Conservation (phyloP, 306 rosid species). For the Betula pendula region DNA sequence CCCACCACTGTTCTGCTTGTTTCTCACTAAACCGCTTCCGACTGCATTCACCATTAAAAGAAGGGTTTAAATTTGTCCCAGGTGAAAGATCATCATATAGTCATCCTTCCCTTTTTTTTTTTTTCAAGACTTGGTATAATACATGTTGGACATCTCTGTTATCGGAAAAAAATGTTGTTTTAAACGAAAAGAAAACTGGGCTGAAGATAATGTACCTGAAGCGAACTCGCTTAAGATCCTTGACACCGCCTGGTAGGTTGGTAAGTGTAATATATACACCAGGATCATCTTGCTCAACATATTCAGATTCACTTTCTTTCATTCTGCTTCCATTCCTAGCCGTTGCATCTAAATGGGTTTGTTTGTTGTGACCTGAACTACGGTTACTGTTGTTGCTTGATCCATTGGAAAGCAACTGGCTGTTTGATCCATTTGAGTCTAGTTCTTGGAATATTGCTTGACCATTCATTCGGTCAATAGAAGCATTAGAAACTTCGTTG, state of each 20-base stretch:
- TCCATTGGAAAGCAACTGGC: constrained; percentile 69
- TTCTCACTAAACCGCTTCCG: constrained; percentile 96
- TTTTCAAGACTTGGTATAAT: no score
- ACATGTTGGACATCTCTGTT: no score
- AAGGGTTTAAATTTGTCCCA: constrained; percentile 9
- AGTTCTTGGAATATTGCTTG: constrained; percentile 61
- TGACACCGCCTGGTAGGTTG: constrained; percentile 83
- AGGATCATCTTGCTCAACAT: constrained; percentile 92
- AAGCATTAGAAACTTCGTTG: constrained; percentile 56
- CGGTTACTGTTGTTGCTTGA: constrained; percentile 57
- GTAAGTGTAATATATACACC: constrained; percentile 96
- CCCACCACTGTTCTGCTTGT: constrained; percentile 99
- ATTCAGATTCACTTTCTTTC: constrained; percentile 68
- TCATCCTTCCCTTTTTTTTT: no score
- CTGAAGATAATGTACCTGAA: constrained; percentile 63
- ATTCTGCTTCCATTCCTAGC: constrained; percentile 76
- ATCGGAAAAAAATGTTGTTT: background rate
- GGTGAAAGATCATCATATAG: background rate
- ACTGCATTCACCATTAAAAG: constrained; percentile 49
- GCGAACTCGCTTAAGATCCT: constrained; percentile 94
- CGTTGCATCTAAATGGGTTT: constrained; percentile 59
- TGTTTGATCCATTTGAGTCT: constrained; percentile 67
- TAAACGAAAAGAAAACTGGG: background rate
- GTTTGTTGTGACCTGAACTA: constrained; percentile 61
- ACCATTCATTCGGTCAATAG: constrained; percentile 59